Evolutionary conservation across 805 yeast genomes (phyloP).

Genomic region (Hyphopichia homilentoma): DNA sequence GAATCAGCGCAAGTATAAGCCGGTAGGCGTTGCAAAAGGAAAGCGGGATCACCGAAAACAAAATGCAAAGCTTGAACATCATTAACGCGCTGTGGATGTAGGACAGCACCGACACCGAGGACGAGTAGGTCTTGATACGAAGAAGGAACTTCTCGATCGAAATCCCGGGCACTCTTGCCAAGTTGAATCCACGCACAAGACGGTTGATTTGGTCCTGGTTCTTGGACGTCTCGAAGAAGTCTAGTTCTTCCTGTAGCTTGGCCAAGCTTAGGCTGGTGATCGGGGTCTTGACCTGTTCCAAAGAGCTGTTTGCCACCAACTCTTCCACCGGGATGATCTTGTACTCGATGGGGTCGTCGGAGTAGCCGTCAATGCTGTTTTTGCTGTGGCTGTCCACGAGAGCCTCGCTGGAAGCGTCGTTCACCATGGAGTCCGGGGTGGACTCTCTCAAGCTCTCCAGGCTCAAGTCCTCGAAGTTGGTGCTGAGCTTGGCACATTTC

Average conservation of each 20-base stretch:
- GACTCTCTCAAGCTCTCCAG: slow-evolving; percentile 9
- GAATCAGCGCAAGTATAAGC: slow-evolving; percentile 34
- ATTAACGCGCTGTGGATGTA: slow-evolving; percentile 38
- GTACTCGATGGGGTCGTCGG: neutral
- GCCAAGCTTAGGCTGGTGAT: slow-evolving; percentile 12
- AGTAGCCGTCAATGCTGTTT: too few species aligned
- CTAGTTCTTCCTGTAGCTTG: slow-evolving; percentile 19
- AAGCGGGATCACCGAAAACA: slow-evolving; percentile 28
- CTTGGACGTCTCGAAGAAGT: slow-evolving; percentile 11
- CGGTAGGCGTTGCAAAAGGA: slow-evolving; percentile 35
- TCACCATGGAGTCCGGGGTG: slow-evolving; percentile 13
- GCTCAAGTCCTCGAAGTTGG: slow-evolving; percentile 1
- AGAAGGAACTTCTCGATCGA: slow-evolving; percentile 31
- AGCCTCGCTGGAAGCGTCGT: neutral
- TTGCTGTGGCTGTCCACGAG: neutral
- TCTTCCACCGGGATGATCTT: slow-evolving; percentile 18
- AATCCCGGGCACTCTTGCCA: slow-evolving; percentile 32
- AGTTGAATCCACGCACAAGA: slow-evolving; percentile 28
- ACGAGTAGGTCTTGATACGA: slow-evolving; percentile 36
- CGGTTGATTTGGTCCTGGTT: slow-evolving; percentile 20
- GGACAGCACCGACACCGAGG: slow-evolving; percentile 35
- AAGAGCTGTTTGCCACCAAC: slow-evolving; percentile 12
- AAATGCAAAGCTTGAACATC: slow-evolving; percentile 31
- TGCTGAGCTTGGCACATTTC: slow-evolving; percentile 12
- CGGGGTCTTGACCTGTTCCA: slow-evolving; percentile 12